phyloP scores from a whole-genome alignment of 2,329 filamentous ascomycete species.

The Neurospora sp. region DNA sequence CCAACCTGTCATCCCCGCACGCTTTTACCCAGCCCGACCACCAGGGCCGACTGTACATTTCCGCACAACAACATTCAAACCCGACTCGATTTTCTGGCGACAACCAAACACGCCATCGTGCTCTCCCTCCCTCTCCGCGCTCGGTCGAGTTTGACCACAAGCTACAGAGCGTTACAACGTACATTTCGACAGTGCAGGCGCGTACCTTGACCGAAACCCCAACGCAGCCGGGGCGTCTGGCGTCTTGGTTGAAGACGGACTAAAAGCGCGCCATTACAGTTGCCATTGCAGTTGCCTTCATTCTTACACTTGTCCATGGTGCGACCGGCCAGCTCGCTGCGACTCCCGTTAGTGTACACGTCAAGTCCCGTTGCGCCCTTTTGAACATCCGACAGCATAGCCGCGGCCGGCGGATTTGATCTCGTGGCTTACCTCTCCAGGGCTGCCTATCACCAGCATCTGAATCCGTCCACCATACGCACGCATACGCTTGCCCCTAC shows the following conservation, averaged over 20 bases:
- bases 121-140: background rate
- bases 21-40: background rate
- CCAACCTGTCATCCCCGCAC: background rate
- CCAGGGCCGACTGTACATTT: background rate
- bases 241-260: background rate
- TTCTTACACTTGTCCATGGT: background rate
- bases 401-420: background rate
- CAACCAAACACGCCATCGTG: background rate
- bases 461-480: background rate
- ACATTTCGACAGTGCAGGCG: background rate
- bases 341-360: background rate
- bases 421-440: background rate
- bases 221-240: background rate
- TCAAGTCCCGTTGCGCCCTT: background rate
- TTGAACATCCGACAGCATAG: background rate
- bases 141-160: background rate
- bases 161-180: background rate
- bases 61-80: background rate
- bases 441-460: background rate
- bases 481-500: background rate
- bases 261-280: background rate
- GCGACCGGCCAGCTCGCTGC: background rate
- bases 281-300: background rate
- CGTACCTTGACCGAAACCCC: background rate
- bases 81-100: background rate